A percentile compares a stretch with the other conserved stretches of the same genome.
Evolutionary conservation across 2,329 filamentous ascomycete species (phyloP).

Genomic region (Colletotrichum chrysophilum): DNA sequence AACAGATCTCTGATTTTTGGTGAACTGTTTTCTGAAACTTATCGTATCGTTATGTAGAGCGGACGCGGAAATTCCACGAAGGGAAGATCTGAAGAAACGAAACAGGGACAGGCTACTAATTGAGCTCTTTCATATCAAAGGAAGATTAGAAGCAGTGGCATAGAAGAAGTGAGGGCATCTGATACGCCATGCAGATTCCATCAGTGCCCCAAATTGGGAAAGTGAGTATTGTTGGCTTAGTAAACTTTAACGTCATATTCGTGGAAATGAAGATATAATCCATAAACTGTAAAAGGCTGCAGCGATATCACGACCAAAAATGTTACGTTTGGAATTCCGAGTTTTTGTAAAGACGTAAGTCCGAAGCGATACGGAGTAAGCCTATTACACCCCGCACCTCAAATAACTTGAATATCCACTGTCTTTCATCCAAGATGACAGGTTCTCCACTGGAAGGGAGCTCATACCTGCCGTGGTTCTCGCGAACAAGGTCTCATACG

Average conservation of each 20-base stretch:
- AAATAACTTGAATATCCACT: background rate
- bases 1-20: background rate
- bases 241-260: too few relatives aligned
- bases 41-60: background rate
- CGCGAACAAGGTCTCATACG: constrained; percentile 41
- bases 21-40: background rate
- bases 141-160: too few relatives aligned
- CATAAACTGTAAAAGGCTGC: background rate
- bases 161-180: too few relatives aligned
- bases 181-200: too few relatives aligned
- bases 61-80: background rate
- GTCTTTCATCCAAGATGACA: background rate
- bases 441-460: background rate
- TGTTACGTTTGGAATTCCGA: background rate
- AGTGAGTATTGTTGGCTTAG: too few relatives aligned
- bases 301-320: background rate
- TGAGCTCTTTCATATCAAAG: too few relatives aligned
- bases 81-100: background rate
- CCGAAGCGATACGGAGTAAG: background rate
- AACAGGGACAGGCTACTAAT: too few relatives aligned
- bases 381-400: background rate
- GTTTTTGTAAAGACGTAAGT: background rate
- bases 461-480: constrained; percentile 35
- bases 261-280: background rate
- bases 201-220: too few relatives aligned